These are phyloP conservation scores for Acanthamoeba royreba DNA, from an alignment of 208 protist genomes.

Conservation along the genomic window DNA sequence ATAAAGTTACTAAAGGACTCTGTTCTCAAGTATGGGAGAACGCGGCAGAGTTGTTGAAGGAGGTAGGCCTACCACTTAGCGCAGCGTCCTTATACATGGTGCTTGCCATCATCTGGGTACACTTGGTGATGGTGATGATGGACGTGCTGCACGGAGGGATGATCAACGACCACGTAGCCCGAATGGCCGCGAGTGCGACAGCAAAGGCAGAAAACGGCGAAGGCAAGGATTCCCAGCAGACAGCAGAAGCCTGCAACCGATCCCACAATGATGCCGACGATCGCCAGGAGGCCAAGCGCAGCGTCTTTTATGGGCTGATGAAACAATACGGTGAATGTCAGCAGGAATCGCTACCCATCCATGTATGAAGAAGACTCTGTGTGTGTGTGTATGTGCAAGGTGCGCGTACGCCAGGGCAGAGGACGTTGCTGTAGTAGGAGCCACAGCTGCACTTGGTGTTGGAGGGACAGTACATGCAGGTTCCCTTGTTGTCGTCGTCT, in stretches of 20 bases:
- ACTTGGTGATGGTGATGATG: not conserved
- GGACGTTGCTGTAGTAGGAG: not conserved
- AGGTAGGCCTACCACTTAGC: too few species aligned
- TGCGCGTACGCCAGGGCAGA: not conserved
- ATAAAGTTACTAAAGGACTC: too few species aligned
- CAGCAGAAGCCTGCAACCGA: not conserved
- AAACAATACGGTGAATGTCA: not conserved
- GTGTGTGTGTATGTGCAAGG: not conserved
- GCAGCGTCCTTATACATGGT: too few species aligned
- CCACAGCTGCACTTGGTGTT: not conserved
- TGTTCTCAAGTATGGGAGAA: too few species aligned
- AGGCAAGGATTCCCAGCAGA: not conserved
- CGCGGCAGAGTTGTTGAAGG: too few species aligned
- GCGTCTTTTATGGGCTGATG: not conserved
- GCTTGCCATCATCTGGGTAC: too few species aligned
- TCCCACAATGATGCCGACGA: not conserved
- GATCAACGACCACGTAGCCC: not conserved
- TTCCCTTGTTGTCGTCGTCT: not conserved
- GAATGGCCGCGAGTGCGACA: not conserved
- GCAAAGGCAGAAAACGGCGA: not conserved
- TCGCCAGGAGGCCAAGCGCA: not conserved
- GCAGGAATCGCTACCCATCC: too few species aligned
- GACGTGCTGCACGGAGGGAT: not conserved
- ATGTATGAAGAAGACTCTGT: too few species aligned
- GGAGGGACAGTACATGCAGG: not conserved